A percentile compares a stretch with the other conserved stretches of the same genome.
phyloP scores from a whole-genome alignment of 495 filamentous ascomycete genomes.

The Tuber calosporum region DNA sequence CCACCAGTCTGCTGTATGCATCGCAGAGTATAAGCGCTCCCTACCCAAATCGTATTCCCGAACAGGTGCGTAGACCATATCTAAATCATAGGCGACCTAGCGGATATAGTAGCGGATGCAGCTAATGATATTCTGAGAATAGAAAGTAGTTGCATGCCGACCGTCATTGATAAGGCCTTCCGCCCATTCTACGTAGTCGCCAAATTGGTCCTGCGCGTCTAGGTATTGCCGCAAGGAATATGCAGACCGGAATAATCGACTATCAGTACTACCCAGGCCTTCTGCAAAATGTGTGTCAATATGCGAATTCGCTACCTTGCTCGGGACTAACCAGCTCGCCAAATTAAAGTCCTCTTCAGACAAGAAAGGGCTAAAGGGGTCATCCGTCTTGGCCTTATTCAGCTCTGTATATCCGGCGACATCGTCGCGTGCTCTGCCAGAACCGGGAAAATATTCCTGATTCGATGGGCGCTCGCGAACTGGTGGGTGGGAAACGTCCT shows the following conservation, averaged over 20 bases:
- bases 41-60: background rate
- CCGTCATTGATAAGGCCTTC: too few relatives aligned
- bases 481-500: too few relatives aligned
- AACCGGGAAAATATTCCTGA: too few relatives aligned
- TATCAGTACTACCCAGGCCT: background rate
- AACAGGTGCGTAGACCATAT: conserved; percentile 3
- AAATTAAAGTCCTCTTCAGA: too few relatives aligned
- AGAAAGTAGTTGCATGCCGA: background rate
- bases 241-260: conserved; percentile 1
- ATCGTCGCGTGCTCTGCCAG: too few relatives aligned
- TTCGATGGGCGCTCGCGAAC: too few relatives aligned
- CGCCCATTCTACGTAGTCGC: too few relatives aligned
- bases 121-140: background rate
- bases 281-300: background rate
- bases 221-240: conserved; percentile 2
- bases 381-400: too few relatives aligned
- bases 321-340: too few relatives aligned
- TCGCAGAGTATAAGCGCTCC: conserved; percentile 2
- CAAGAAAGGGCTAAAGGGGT: too few relatives aligned
- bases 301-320: too few relatives aligned
- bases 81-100: background rate
- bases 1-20: conserved; percentile 17
- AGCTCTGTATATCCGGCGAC: too few relatives aligned
- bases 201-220: background rate
- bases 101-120: background rate